Percentiles rank a stretch among this genome's conserved stretches.
Evolutionary conservation across 495 filamentous ascomycete species (phyloP).

Genomic region (Hyaloscypha bicolor): DNA sequence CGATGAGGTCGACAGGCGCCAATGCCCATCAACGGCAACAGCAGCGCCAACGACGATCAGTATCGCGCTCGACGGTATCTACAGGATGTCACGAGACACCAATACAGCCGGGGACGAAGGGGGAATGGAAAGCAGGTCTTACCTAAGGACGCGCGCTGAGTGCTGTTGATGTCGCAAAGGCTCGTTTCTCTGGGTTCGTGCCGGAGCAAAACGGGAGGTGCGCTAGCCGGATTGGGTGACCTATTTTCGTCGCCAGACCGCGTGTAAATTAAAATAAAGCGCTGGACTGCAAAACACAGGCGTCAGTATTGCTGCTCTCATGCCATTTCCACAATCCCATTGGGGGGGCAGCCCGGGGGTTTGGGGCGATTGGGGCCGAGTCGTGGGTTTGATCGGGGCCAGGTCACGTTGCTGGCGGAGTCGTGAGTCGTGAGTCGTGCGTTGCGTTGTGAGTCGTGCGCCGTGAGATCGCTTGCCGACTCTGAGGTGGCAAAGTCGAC

Average conservation of each 20-base stretch:
- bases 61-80: constrained; percentile 15
- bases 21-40: constrained; percentile 28
- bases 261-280: neutral
- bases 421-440: neutral
- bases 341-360: neutral
- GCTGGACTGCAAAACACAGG: constrained; percentile 1
- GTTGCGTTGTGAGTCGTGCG: neutral
- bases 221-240: constrained; percentile 18
- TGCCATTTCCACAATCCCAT: constrained; percentile 6
- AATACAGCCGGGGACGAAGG: constrained; percentile 19
- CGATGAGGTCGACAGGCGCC: constrained; percentile 16
- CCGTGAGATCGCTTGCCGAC: neutral
- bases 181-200: constrained; percentile 1
- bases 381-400: constrained; percentile 9
- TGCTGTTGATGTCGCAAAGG: constrained; percentile 17
- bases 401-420: neutral
- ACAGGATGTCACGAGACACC: constrained; percentile 33
- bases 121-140: constrained; percentile 32
- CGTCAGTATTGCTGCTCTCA: constrained; percentile 2
- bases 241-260: neutral
- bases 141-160: constrained; percentile 29
- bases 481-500: constrained; percentile 18
- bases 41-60: constrained; percentile 14
- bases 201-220: neutral
- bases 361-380: neutral